phyloP scores from a whole-genome alignment of 2,329 filamentous ascomycete genomes.

The Purpureocillium takamizusanense region DNA sequence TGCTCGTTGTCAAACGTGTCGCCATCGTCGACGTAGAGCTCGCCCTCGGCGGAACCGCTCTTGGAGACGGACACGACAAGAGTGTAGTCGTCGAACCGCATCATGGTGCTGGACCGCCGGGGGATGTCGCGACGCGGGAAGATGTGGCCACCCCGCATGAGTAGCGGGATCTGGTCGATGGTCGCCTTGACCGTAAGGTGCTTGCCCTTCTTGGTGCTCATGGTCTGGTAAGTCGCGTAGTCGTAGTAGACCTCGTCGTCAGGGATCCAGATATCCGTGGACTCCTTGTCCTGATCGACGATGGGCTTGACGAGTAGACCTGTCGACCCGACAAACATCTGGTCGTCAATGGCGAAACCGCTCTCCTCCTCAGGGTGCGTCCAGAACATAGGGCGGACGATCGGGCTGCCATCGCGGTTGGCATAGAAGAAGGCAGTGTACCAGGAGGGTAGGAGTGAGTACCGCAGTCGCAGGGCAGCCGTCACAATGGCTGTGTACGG shows the following conservation, averaged over 20 bases:
- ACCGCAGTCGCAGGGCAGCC: conserved; percentile 78
- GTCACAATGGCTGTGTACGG: conserved; percentile 83
- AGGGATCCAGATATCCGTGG: conserved; percentile 75
- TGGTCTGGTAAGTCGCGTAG: conserved; percentile 79
- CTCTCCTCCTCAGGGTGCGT: conserved; percentile 77
- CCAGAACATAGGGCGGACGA: conserved; percentile 88
- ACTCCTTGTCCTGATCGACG: conserved; percentile 63
- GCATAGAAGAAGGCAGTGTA: conserved; percentile 96
- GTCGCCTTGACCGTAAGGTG: conserved; percentile 63
- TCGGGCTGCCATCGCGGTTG: conserved; percentile 71
- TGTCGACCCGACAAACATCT: conserved; percentile 82
- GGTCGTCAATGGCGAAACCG: conserved; percentile 85
- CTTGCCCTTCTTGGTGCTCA: conserved; percentile 62
- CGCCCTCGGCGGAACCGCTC: conserved; percentile 55
- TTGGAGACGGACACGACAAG: conserved; percentile 67
- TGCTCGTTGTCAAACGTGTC: conserved; percentile 82
- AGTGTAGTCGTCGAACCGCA: conserved; percentile 94
- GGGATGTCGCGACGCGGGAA: conserved; percentile 84
- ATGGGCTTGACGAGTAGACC: conserved; percentile 92
- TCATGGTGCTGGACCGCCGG: conserved; percentile 74
- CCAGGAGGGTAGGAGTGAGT: conserved; percentile 84
- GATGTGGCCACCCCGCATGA: conserved; percentile 91
- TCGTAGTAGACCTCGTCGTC: conserved; percentile 89
- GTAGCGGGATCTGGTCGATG: conserved; percentile 75
- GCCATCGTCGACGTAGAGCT: conserved; percentile 86